Evolutionary conservation across 2,329 filamentous ascomycete species (phyloP).

Genomic region (Simplicillium sp.): DNA sequence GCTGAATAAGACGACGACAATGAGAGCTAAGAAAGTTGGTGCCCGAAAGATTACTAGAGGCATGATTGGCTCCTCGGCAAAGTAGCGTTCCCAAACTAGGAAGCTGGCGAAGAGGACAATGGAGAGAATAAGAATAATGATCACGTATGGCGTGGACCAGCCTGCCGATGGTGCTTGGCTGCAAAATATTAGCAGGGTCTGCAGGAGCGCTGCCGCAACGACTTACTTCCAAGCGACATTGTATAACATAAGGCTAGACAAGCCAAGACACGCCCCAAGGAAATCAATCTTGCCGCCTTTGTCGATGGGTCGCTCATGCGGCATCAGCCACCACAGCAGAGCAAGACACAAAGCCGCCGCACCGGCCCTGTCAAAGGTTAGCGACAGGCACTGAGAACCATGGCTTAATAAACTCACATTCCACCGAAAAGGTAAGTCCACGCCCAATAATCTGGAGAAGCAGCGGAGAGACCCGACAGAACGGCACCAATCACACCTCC

Average conservation of each 20-base stretch:
- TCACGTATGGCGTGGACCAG: slow-evolving; percentile 32
- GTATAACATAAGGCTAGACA: slow-evolving; percentile 32
- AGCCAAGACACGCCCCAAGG: slow-evolving; percentile 27
- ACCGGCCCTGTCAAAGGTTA: slow-evolving; percentile 4
- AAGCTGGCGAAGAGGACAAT: slow-evolving; percentile 18
- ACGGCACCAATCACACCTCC: slow-evolving; percentile 32
- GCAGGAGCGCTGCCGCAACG: not conserved
- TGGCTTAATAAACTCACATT: slow-evolving; percentile 18
- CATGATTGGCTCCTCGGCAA: slow-evolving; percentile 31
- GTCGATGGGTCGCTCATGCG: slow-evolving; percentile 13
- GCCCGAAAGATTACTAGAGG: slow-evolving; percentile 33
- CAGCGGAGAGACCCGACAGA: slow-evolving; percentile 25
- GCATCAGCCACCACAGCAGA: slow-evolving; percentile 6
- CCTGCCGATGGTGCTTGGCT: slow-evolving; percentile 32
- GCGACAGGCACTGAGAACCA: slow-evolving; percentile 28
- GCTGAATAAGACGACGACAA: slow-evolving; percentile 31
- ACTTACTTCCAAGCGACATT: slow-evolving; percentile 42
- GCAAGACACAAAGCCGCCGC: slow-evolving; percentile 5
- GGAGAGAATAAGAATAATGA: slow-evolving; percentile 26
- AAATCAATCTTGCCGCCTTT: slow-evolving; percentile 18
- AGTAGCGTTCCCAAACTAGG: slow-evolving; percentile 31
- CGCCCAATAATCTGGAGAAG: slow-evolving; percentile 1
- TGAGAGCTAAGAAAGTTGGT: slow-evolving; percentile 30
- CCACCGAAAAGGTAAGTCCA: slow-evolving; percentile 5
- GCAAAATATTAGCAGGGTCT: slow-evolving; percentile 12